Percentiles rank a stretch among this genome's conserved stretches.
Evolutionary conservation across 139 green algal genomes (phyloP).

Genomic region (Chlorella sp.): DNA sequence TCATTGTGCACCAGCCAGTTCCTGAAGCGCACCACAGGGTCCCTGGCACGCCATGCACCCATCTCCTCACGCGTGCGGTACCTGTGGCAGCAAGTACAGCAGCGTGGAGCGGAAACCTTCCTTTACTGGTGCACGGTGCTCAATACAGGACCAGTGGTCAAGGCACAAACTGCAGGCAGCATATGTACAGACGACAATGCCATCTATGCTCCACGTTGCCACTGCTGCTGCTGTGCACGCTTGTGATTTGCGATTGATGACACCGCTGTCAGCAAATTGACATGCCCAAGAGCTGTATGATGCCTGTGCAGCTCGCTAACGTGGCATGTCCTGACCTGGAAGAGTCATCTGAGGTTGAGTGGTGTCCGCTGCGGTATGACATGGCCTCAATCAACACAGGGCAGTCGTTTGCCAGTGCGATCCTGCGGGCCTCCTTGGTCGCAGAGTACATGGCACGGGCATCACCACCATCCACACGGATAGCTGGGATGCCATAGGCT

Average conservation of each 20-base stretch:
- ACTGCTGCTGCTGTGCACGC: too few species aligned
- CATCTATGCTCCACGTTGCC: too few species aligned
- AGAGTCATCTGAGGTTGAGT: slow-evolving; percentile 87
- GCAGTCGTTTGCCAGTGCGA: slow-evolving; percentile 23
- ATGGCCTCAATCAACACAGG: slow-evolving; percentile 82
- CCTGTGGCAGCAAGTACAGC: slow-evolving; percentile 27
- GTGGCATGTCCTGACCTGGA: slow-evolving; percentile 30
- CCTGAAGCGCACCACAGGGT: slow-evolving; percentile 73
- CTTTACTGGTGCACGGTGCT: too few species aligned
- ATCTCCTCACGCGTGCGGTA: slow-evolving; percentile 77
- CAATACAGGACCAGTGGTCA: too few species aligned
- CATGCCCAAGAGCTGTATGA: too few species aligned
- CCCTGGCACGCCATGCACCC: slow-evolving; percentile 57
- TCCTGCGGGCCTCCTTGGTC: slow-evolving; percentile 40
- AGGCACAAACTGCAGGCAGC: too few species aligned
- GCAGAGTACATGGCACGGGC: slow-evolving; percentile 76
- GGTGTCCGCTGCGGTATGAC: slow-evolving; percentile 85
- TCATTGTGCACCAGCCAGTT: slow-evolving; percentile 44
- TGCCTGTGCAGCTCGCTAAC: too few species aligned
- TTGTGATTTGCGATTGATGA: too few species aligned
- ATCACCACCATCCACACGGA: slow-evolving; percentile 91
- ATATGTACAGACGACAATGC: too few species aligned
- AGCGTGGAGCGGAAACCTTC: too few species aligned
- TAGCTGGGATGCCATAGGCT: slow-evolving; percentile 71
- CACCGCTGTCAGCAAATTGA: too few species aligned